These are phyloP conservation scores for Rhodotorula kratochvilovae DNA, from an alignment of 768 basidiomycete species.

Conservation along the genomic window DNA sequence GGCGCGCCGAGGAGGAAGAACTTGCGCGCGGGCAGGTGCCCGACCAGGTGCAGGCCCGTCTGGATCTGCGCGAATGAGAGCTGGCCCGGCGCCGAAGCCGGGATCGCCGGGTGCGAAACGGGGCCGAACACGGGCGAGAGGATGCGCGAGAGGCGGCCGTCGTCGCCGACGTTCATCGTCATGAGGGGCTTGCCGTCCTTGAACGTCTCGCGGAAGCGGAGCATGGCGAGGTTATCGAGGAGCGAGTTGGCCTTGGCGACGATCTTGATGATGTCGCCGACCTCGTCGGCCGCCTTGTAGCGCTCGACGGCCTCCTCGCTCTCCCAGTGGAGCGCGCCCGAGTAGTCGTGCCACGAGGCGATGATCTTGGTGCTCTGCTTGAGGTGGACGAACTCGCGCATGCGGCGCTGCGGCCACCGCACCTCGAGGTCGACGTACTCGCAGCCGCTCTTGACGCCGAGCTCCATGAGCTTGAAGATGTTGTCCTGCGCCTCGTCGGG, in stretches of 20 bases:
- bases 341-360: conserved; percentile 94
- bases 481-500: conserved; percentile 70
- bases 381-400: conserved; percentile 57
- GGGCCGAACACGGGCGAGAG: conserved; percentile 82
- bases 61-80: conserved; percentile 83
- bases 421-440: conserved; percentile 94
- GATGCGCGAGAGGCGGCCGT: conserved; percentile 85
- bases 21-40: conserved; percentile 64
- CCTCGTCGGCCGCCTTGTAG: conserved; percentile 60
- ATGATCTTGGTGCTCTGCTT: conserved; percentile 77
- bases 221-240: conserved; percentile 73
- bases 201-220: conserved; percentile 61
- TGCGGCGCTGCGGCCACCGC: conserved; percentile 61
- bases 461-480: conserved; percentile 67
- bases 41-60: conserved; percentile 70
- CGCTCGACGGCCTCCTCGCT: conserved; percentile 62
- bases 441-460: conserved; percentile 74
- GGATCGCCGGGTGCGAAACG: conserved; percentile 79
- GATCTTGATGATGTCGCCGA: conserved; percentile 88
- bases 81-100: conserved; percentile 87
- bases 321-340: conserved; percentile 76
- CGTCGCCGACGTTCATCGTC: conserved; percentile 76
- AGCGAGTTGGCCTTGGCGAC: conserved; percentile 73
- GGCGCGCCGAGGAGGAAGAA: conserved; percentile 89
- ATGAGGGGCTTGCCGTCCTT: conserved; percentile 72